These are phyloP conservation scores for Xerocomus minutiporus DNA, from an alignment of 1,284 basidiomycete genomes.

Conservation along the genomic window DNA sequence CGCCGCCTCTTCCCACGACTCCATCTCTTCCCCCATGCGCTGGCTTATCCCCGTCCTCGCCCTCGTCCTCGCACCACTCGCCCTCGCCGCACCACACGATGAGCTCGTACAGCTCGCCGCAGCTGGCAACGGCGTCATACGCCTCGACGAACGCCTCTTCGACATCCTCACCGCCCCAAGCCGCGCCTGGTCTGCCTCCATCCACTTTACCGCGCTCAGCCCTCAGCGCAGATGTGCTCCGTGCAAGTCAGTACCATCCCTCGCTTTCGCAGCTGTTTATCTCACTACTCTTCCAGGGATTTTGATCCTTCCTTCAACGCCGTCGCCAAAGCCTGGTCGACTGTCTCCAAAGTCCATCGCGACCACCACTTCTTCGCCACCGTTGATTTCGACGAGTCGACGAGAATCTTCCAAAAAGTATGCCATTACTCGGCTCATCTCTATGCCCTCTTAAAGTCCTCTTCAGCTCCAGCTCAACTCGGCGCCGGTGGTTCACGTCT, in stretches of 20 bases:
- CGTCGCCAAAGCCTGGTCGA: conserved; percentile 78
- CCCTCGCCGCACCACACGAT: conserved; percentile 42
- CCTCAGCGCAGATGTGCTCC: conserved; percentile 73
- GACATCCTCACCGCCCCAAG: conserved; percentile 70
- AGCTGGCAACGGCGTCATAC: conserved; percentile 73
- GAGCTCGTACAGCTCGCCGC: conserved; percentile 64
- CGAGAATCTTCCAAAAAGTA: conserved; percentile 76
- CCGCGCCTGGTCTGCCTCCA: conserved; percentile 78
- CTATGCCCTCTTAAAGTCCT: conserved; percentile 9
- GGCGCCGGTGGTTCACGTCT: conserved; percentile 80
- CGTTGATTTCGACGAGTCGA: conserved; percentile 80
- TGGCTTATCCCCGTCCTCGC: conserved; percentile 42
- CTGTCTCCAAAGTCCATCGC: conserved; percentile 53
- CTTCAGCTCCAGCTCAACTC: conserved; percentile 60
- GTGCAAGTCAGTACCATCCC: conserved; percentile 57
- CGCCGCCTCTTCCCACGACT: conserved; percentile 26
- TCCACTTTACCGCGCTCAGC: conserved; percentile 85
- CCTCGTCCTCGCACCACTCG: conserved; percentile 36
- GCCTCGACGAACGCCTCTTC: conserved; percentile 69
- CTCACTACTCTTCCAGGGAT: conserved; percentile 46
- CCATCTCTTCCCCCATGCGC: neutral
- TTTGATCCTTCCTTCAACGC: conserved; percentile 79
- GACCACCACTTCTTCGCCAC: conserved; percentile 87
- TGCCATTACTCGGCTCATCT: neutral
- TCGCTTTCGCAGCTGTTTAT: neutral